Conservation (phyloP, 345 rosid species). For the Nasturtium officinale region DNA sequence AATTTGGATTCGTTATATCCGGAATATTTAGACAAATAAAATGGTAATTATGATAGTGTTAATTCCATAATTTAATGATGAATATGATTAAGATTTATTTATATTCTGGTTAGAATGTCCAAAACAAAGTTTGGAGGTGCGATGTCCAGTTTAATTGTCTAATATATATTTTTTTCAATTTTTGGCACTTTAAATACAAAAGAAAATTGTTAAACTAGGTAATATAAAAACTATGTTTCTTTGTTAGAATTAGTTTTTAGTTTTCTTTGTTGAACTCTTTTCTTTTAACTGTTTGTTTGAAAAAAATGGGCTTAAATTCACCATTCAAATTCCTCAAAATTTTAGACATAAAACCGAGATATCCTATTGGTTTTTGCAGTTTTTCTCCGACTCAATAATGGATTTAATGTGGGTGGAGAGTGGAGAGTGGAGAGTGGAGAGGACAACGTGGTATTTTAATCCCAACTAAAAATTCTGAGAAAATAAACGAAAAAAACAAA, state of each 20-base stretch:
- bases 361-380: background rate
- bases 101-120: background rate
- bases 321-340: background rate
- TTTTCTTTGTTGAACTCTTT: background rate
- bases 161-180: too few relatives aligned
- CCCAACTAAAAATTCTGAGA: background rate
- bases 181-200: too few relatives aligned
- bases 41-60: background rate
- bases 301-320: background rate
- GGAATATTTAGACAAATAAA: background rate
- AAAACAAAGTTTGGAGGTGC: background rate
- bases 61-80: background rate
- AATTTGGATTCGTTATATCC: background rate
- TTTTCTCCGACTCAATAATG: background rate
- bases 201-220: too few relatives aligned
- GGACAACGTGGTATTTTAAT: constrained; percentile 16
- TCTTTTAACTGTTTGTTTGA: background rate
- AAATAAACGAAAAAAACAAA: constrained; percentile 10
- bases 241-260: too few relatives aligned
- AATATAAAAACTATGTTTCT: too few relatives aligned
- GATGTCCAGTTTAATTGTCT: background rate
- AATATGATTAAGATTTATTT: background rate
- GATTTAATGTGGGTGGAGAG: background rate
- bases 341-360: background rate
- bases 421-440: background rate